phyloP scores from a whole-genome alignment of 2,329 filamentous ascomycete genomes.

The Emericellopsis cladophorae region DNA sequence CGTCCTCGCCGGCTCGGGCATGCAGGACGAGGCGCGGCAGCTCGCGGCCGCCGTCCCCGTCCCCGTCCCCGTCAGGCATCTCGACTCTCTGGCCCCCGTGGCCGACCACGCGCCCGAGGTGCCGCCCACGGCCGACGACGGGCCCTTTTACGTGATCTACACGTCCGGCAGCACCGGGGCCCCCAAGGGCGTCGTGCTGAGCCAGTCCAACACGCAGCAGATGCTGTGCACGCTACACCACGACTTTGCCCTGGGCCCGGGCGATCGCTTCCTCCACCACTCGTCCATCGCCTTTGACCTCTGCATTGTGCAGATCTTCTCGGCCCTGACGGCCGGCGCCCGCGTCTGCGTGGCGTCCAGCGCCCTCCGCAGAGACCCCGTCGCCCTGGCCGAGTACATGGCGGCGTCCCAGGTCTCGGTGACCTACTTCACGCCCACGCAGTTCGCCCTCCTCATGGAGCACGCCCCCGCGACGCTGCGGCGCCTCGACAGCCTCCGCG shows the following conservation, averaged over 20 bases:
- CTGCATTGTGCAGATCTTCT: conserved; percentile 20
- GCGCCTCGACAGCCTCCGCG: too few relatives aligned
- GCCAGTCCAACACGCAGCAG: conserved; percentile 11
- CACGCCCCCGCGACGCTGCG: conserved; percentile 3
- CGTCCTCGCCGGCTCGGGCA: too few relatives aligned
- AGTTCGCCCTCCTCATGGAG: conserved; percentile 19
- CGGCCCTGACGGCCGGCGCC: conserved; percentile 18
- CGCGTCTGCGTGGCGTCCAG: conserved; percentile 10
- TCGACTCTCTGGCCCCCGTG: too few relatives aligned
- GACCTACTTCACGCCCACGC: conserved; percentile 26
- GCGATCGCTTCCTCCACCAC: conserved; percentile 19
- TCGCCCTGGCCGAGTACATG: conserved; percentile 20
- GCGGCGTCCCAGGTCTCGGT: conserved; percentile 8
- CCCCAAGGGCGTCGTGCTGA: conserved; percentile 26
- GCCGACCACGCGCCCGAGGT: too few relatives aligned
- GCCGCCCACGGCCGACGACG: too few relatives aligned
- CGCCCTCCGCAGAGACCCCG: conserved; percentile 20
- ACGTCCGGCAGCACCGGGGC: conserved; percentile 14
- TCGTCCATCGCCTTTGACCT: conserved; percentile 24
- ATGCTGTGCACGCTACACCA: conserved; percentile 10
- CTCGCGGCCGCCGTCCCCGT: too few relatives aligned
- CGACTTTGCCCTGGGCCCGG: conserved; percentile 1
- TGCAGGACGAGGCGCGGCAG: too few relatives aligned
- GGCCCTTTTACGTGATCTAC: conserved; percentile 10
- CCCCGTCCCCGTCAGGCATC: too few relatives aligned